Evolutionary conservation across 768 basidiomycete genomes (phyloP).

Genomic region (Lentinula boryana): DNA sequence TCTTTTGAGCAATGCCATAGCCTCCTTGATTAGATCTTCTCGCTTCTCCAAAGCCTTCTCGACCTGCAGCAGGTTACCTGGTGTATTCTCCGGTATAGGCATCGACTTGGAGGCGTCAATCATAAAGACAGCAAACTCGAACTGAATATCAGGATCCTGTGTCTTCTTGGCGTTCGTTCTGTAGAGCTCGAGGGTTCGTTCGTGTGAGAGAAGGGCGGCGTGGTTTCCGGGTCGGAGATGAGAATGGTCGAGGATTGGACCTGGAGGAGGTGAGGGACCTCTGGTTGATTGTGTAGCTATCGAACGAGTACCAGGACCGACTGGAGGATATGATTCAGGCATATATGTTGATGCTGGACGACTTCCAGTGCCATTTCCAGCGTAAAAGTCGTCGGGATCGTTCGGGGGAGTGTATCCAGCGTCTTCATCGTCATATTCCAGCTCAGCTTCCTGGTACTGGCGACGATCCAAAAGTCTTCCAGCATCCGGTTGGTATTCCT

Average conservation of each 20-base stretch:
- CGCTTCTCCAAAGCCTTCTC: constrained; percentile 77
- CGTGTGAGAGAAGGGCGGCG: constrained; percentile 89
- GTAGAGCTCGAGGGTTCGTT: constrained; percentile 95
- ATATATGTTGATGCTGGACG: constrained; percentile 20
- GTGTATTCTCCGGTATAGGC: constrained; percentile 64
- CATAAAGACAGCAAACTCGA: constrained; percentile 99
- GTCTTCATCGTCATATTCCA: constrained; percentile 30
- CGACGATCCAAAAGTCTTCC: constrained; percentile 6
- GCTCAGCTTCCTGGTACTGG: constrained; percentile 23
- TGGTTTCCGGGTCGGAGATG: constrained; percentile 91
- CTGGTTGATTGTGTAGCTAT: constrained; percentile 49
- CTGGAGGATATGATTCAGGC: constrained; percentile 19
- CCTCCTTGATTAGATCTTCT: constrained; percentile 87
- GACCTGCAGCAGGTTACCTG: constrained; percentile 72
- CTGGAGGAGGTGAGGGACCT: constrained; percentile 60
- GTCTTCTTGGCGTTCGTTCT: constrained; percentile 98
- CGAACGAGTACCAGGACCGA: neutral
- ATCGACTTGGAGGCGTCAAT: constrained; percentile 93
- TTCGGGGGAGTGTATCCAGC: constrained; percentile 31
- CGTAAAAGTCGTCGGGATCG: constrained; percentile 44
- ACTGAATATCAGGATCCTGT: constrained; percentile 94
- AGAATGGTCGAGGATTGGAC: constrained; percentile 80
- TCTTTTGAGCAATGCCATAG: constrained; percentile 78
- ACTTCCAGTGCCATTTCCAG: constrained; percentile 24
- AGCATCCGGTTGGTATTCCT: constrained; percentile 14